Evolutionary conservation across 495 filamentous ascomycete species (phyloP).

Genomic region (Penicillium subrubescens): DNA sequence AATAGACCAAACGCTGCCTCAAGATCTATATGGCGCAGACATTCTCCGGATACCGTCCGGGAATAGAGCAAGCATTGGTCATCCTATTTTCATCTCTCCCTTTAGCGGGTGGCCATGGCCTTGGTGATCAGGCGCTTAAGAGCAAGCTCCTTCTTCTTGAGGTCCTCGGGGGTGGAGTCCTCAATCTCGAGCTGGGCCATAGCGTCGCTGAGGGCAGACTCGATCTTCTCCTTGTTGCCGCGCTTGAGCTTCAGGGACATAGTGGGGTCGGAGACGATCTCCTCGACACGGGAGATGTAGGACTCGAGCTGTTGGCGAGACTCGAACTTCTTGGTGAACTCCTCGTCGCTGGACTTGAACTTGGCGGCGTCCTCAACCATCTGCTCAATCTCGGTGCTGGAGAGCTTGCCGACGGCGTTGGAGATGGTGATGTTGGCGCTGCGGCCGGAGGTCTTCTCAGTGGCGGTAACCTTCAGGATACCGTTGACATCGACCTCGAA

Average conservation of each 20-base stretch:
- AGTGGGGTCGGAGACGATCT: constrained; percentile 94
- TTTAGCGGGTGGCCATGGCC: constrained; percentile 88
- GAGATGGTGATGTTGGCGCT: constrained; percentile 99
- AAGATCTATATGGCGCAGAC: constrained; percentile 30
- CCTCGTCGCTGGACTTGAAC: constrained; percentile 97
- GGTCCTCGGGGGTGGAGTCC: constrained; percentile 86
- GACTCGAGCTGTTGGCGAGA: constrained; percentile 98
- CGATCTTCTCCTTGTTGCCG: constrained; percentile 98
- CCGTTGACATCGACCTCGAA: constrained; percentile 99
- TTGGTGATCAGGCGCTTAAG: constrained; percentile 98
- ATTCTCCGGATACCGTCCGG: constrained; percentile 16
- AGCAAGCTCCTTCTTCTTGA: constrained; percentile 99
- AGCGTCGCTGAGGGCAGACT: constrained; percentile 83
- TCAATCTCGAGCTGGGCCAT: constrained; percentile 88
- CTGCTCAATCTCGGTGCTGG: constrained; percentile 89
- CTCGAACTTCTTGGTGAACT: constrained; percentile 99
- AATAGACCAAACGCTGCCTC: constrained; percentile 29
- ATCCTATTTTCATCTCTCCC: constrained; percentile 27
- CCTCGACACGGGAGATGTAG: constrained; percentile 98
- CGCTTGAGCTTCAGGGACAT: constrained; percentile 98
- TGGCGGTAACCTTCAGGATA: constrained; percentile 99
- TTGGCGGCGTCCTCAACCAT: constrained; percentile 98
- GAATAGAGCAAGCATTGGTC: constrained; percentile 25
- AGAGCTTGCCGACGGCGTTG: constrained; percentile 99
- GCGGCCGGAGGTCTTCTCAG: constrained; percentile 97